Percentiles rank a stretch among this genome's conserved stretches.
These are phyloP conservation scores for Coemansia sp. DNA, from an alignment of 192 early-diverging fungal genomes.

Conservation along the genomic window DNA sequence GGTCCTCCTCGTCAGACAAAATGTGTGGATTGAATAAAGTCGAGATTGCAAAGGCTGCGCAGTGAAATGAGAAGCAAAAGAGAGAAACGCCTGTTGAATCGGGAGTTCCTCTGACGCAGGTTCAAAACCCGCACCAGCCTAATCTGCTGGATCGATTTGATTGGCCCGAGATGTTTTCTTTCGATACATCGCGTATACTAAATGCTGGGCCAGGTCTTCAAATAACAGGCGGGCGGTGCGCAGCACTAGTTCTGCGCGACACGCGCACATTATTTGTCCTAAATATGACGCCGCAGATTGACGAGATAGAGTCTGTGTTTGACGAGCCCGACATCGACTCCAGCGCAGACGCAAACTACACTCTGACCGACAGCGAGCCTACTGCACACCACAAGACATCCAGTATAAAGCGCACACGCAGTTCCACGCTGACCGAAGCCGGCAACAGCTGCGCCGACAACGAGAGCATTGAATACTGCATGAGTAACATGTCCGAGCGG, in stretches of 20 bases:
- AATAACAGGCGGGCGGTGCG: not conserved
- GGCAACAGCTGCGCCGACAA: not conserved
- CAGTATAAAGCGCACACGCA: not conserved
- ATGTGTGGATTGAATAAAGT: not conserved
- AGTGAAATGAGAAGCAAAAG: not conserved
- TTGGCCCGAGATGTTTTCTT: not conserved
- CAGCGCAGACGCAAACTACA: not conserved
- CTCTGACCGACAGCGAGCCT: not conserved
- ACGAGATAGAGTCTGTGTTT: not conserved
- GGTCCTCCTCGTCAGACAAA: conserved; percentile 1
- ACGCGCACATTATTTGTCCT: not conserved
- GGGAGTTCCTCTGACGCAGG: not conserved
- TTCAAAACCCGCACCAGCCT: not conserved
- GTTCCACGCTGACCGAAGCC: not conserved
- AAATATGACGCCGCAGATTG: not conserved
- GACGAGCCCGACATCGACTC: not conserved
- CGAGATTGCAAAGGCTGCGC: not conserved
- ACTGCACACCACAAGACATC: not conserved
- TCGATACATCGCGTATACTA: no score
- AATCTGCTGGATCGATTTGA: not conserved
- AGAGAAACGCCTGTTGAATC: not conserved
- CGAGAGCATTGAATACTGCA: conserved; percentile 16
- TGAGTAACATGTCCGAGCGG: conserved; percentile 21
- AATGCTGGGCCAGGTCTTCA: no score
- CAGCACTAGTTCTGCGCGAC: no score